A percentile compares a stretch with the other conserved stretches of the same genome.
These are phyloP conservation scores for Pythium phragmiticola DNA, from an alignment of 352 stramenopile genomes.

Conservation along the genomic window DNA sequence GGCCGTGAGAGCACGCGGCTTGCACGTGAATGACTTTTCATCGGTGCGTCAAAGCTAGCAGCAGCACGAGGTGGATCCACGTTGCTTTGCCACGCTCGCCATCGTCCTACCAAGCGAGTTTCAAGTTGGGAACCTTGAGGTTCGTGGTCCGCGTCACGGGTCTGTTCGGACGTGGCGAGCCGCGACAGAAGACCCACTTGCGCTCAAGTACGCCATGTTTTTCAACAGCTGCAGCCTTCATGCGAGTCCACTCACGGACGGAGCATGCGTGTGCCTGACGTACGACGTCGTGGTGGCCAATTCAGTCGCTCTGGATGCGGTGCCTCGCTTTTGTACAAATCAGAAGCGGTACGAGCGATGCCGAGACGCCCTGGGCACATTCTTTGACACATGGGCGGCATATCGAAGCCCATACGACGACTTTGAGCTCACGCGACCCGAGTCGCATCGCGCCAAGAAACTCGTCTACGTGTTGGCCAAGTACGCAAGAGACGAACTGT, in stretches of 20 bases:
- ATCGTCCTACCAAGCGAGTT: neutral
- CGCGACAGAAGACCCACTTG: neutral
- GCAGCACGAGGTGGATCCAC: neutral
- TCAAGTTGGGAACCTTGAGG: neutral
- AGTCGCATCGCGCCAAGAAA: no score
- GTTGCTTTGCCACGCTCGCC: neutral
- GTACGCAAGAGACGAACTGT: no score
- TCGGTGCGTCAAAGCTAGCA: neutral
- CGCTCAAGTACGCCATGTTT: neutral
- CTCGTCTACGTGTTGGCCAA: no score
- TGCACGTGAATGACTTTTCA: neutral
- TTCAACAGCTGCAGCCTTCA: neutral
- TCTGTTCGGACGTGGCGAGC: neutral
- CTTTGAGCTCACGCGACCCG: no score
- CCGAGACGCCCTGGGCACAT: no score
- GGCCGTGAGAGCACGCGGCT: neutral
- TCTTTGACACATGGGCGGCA: no score
- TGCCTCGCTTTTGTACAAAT: no score
- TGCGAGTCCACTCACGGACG: neutral
- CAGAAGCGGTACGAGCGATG: no score
- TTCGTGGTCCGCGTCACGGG: neutral
- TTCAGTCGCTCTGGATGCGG: no score
- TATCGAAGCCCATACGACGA: no score
- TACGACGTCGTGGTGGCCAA: neutral
- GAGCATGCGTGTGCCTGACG: neutral